Evolutionary conservation across 495 filamentous ascomycete genomes (phyloP), one percentile per base, ranked within the genome.

Genomic region (Penicillium dipodomyicola): DNA sequence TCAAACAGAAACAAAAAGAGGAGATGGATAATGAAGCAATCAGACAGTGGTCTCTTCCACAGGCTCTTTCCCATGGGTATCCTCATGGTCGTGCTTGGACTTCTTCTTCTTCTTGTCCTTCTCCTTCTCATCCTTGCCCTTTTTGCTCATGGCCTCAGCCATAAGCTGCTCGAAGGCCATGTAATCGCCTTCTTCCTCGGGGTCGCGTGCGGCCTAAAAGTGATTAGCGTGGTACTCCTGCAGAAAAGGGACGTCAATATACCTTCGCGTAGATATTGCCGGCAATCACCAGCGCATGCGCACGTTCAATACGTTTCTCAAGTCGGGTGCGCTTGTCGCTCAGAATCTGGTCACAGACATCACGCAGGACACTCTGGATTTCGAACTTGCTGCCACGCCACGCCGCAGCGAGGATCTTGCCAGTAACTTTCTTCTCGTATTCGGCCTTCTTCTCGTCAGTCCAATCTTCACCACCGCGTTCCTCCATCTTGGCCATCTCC

Each of bases 91-190:
- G 25, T 69, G 61, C 59, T 72, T 72, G 33, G 51, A 43, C 59
- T 68, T 62, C 61, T 89, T 82, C 67, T 88, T 84, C 66, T 89
- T 86, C 73, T 90, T 88, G 71, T 90, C 87, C 67, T 90, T 88
- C 71, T 90, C 87, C 67, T 86, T 83, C 69, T 92, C 87, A 45
- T 90, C 87, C 64, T 84, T 84, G 68, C 81, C 82, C 72, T 96
- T 95, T 83, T 97, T 97, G 49, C 89, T 86, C 46, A 90, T 90
- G 6, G 95, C 93, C 67, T 99, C 94, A 32, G 94, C 91, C 75
- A 99, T 95, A 29, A 99, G 85, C 72, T 97, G 91, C 71, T 99
- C 94, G 65, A 99, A 99, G 19, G 91, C 93, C 86, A 97, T 95
- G 77, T 95, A 97, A 54, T 97, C 93, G 59, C 93, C 94, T 77